Base-by-base conservation (phyloP, 2,329 filamentous ascomycete species). In the Calonectria leucothoes region DNA sequence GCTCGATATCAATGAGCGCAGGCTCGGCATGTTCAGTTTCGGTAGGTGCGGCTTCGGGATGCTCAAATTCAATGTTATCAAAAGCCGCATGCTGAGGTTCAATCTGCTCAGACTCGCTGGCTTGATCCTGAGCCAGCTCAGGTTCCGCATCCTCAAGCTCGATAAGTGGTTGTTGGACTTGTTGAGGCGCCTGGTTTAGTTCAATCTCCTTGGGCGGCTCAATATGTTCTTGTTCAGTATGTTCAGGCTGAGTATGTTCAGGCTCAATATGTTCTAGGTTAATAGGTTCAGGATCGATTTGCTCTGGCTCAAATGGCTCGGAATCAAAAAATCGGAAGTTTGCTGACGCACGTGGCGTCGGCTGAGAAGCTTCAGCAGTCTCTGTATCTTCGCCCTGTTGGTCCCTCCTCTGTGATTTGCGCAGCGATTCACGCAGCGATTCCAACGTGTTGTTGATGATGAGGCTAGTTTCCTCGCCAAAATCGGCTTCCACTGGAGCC, bases 391-490 rank as follows among this genome's bases (percentile, higher is more conserved):
- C 45, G 15, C 65, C 45, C 4, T 77, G 70, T 15, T 73, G 72
- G 2, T 78, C 65, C 20, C 74, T 77, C 42, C 78, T 70, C 42
- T 77, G 78, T 27, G 66, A 69, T 69, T 61, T 69, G 10, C 57
- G 67, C 11, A 80, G 65, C 66, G 78, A 81, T 67, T 82, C 86
- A 48, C 89, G 85, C 42, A 91, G 77, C 4, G 87, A 87, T 75
- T 90, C 88, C 10, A 92, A 80, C 0, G 89, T 89, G 42, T 86
- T 87, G 77, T 89, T 90, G 68, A 91, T 90, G 61, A 92, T 90
- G 49, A 88, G 80, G 68, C 87, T 91, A 0, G 90, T 91, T 37
- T 88, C 87, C 23, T 91, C 89, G 5, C 89, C 90, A 74, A 91
- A 84, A 35, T 90, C 88, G 11, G 86, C 83, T 4, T 85, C 81